Evolutionary conservation across 768 basidiomycete species (phyloP).

Genomic region (Trametes villosa): DNA sequence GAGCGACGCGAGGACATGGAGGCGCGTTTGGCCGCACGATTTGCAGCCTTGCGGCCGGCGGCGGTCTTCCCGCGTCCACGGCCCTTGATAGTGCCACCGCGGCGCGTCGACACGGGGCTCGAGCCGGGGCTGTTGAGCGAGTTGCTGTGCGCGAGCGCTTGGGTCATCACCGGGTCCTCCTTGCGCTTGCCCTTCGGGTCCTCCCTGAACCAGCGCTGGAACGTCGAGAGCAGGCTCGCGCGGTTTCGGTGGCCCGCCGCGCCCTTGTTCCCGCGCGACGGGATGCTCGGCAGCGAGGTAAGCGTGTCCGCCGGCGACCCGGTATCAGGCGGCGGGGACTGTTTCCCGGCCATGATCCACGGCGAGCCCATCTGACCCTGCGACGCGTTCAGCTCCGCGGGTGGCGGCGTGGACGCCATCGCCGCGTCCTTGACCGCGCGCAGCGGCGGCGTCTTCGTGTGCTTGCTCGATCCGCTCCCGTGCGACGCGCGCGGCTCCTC

Average conservation of each 20-base stretch:
- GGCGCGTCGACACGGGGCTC: slow-evolving; percentile 28
- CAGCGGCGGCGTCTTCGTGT: slow-evolving; percentile 72
- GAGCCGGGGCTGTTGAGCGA: slow-evolving; percentile 21
- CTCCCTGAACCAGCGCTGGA: slow-evolving; percentile 92
- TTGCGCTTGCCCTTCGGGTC: slow-evolving; percentile 88
- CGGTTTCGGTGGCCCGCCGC: slow-evolving; percentile 57
- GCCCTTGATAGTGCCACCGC: slow-evolving; percentile 50
- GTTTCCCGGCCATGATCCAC: slow-evolving; percentile 68
- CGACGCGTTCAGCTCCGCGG: slow-evolving; percentile 33
- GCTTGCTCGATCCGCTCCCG: slow-evolving; percentile 61
- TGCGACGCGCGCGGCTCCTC: slow-evolving; percentile 70
- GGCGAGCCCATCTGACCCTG: slow-evolving; percentile 60
- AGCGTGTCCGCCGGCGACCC: slow-evolving; percentile 58
- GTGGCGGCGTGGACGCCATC: slow-evolving; percentile 53
- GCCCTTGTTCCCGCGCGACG: slow-evolving; percentile 39
- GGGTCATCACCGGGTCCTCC: slow-evolving; percentile 35
- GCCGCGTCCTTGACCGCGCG: slow-evolving; percentile 51
- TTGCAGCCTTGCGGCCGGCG: slow-evolving; percentile 38
- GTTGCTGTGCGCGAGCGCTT: slow-evolving; percentile 16
- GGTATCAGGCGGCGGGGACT: slow-evolving; percentile 46
- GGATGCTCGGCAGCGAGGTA: slow-evolving; percentile 50
- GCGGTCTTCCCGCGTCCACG: slow-evolving; percentile 39
- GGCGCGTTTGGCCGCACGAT: slow-evolving; percentile 67
- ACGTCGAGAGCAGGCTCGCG: slow-evolving; percentile 81
- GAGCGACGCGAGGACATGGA: slow-evolving; percentile 85